Evolutionary conservation across 352 stramenopile genomes (phyloP), one percentile per base, ranked within the genome.

Genomic region (Phytophthora rubi): DNA sequence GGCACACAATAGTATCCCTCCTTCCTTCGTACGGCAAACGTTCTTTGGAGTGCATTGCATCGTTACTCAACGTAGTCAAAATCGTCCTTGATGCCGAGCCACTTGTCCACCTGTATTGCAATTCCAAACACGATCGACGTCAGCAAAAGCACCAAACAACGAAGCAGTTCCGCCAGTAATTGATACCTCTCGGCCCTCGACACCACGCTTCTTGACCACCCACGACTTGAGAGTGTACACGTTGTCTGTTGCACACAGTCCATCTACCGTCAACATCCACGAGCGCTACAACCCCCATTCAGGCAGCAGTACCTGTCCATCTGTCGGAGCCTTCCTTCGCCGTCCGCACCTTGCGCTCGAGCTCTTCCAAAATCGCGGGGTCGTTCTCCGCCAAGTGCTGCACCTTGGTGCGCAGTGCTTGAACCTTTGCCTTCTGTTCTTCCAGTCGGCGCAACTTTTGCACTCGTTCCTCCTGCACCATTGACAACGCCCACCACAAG

Each of bases 21-120:
- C 15, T 53, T 65, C 49, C 15, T 53, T 71, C 49, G 18, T 68
- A 26, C 35, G 12, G 30, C 26, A 53, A 32, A 42, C 30, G 0
- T 13, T 44, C 12, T 44, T 12, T 45, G 4, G 28, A 44, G 37
- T 16, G 47, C 48, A 37, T 45, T 42, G 8, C 51, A 49, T 5
- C 23, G 12, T 81, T 58, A 92, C 68, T 92, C 88, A 21, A 95
- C 66, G 53, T 95, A 95, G 74, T 95, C 88, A 53, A 95, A 95
- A 61, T 95, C 86, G 61, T 95, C 88, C 49, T 93, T 89, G 55
- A 95, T 89, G 5, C 81, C 86, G 8, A 95, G 85, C 88, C 86
- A 94, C 67, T 95, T 95, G 71, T 95, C 85, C 30, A 91, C 83
- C 85, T 93, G 60, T 8, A 60, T 60, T 26, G 16, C 45, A 48